Evolutionary conservation across 257 asterid species (phyloP).

Genomic region (Solanum ossicruentum): DNA sequence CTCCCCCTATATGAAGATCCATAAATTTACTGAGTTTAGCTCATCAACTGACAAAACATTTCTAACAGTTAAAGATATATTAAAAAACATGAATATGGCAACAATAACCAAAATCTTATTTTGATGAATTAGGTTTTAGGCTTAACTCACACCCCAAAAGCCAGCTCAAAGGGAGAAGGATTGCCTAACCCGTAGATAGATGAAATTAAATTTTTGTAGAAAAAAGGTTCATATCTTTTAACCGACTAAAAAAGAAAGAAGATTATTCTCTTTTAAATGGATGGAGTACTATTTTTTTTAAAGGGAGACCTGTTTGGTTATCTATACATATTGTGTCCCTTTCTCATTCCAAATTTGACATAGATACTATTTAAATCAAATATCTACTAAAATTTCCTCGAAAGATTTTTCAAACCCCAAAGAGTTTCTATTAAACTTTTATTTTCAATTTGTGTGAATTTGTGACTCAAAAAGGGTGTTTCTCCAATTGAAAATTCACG

Average conservation of each 20-base stretch:
- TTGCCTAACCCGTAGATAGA: no score
- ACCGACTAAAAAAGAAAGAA: no score
- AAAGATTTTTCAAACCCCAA: neutral
- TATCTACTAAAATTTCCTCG: neutral
- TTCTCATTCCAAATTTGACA: no score
- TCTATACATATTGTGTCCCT: no score
- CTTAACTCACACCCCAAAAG: no score
- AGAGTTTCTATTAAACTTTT: neutral
- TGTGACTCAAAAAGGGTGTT: neutral
- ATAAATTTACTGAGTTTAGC: neutral
- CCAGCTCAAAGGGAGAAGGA: no score
- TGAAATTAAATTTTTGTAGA: neutral
- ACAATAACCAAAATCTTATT: neutral
- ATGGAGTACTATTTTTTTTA: no score
- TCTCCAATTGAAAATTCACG: neutral
- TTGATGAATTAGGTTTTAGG: no score
- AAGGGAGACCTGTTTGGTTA: no score
- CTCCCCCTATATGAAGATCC: neutral
- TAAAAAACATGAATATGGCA: neutral
- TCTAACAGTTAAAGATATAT: neutral
- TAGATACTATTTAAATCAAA: neutral
- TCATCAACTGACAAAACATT: neutral
- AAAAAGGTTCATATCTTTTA: no score
- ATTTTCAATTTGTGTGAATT: neutral
- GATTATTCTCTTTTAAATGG: no score